These are phyloP conservation scores for Fusarium euwallaceae DNA, from an alignment of 2,329 filamentous ascomycete genomes.

Conservation along the genomic window DNA sequence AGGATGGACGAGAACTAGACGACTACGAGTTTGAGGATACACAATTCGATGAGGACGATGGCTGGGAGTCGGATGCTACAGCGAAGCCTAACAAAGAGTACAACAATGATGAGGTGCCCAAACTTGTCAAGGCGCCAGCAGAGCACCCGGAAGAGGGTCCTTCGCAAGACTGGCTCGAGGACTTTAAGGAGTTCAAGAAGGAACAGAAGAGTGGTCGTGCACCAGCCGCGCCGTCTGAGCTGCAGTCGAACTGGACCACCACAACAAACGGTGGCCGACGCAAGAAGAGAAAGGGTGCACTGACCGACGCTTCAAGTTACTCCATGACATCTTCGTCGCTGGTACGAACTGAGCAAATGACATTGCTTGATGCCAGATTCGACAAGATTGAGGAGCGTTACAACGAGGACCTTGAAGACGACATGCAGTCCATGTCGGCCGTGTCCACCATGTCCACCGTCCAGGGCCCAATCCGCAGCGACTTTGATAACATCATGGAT, in stretches of 20 bases:
- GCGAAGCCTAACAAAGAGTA: conserved; percentile 78
- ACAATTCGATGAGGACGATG: conserved; percentile 76
- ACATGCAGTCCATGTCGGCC: conserved; percentile 69
- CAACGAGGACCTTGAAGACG: conserved; percentile 63
- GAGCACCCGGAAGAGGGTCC: conserved; percentile 70
- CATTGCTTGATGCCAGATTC: conserved; percentile 88
- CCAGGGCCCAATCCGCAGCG: conserved; percentile 75
- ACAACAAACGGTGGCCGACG: conserved; percentile 83
- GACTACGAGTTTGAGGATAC: conserved; percentile 81
- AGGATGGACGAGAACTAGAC: conserved; percentile 80
- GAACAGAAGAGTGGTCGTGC: conserved; percentile 69
- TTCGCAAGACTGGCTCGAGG: conserved; percentile 87
- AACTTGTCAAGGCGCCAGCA: conserved; percentile 60
- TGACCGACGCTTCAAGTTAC: conserved; percentile 88
- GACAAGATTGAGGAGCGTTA: conserved; percentile 90
- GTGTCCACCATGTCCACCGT: conserved; percentile 76
- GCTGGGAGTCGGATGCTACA: conserved; percentile 96
- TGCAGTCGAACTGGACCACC: conserved; percentile 79
- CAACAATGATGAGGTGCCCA: conserved; percentile 61
- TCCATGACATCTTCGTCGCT: conserved; percentile 93
- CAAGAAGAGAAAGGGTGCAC: conserved; percentile 96
- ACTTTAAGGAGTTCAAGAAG: conserved; percentile 95
- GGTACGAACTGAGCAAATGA: conserved; percentile 87
- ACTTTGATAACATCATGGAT: conserved; percentile 93
- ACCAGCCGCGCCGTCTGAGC: conserved; percentile 66